Percentiles rank a stretch among this genome's conserved stretches.
Evolutionary conservation across 2,329 filamentous ascomycete genomes (phyloP).

Genomic region (Cladobotryum mycophilum): DNA sequence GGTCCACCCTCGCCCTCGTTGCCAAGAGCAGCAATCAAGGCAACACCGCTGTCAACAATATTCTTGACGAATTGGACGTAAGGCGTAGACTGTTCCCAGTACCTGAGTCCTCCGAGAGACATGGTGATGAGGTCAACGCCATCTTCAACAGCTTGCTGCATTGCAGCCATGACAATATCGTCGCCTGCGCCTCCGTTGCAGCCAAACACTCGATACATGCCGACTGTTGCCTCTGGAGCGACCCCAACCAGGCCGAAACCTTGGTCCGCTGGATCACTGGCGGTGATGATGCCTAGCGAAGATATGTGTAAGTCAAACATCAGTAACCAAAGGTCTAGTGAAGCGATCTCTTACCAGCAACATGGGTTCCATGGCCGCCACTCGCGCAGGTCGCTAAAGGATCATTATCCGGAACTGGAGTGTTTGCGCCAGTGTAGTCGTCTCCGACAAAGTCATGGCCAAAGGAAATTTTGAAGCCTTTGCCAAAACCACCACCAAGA

Average conservation of each 20-base stretch:
- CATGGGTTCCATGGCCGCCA: slow-evolving; percentile 19
- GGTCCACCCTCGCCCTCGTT: slow-evolving; percentile 23
- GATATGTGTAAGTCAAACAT: slow-evolving; percentile 20
- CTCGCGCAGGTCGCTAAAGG: slow-evolving; percentile 14
- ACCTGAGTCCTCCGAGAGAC: slow-evolving; percentile 15
- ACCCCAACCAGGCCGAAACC: slow-evolving; percentile 45
- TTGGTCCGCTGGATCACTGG: slow-evolving; percentile 21
- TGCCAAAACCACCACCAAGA: slow-evolving; percentile 53
- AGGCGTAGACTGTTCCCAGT: slow-evolving; percentile 33
- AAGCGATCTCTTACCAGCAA: slow-evolving; percentile 10
- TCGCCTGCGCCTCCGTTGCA: slow-evolving; percentile 39
- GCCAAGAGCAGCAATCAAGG: slow-evolving; percentile 23
- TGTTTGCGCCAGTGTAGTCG: slow-evolving; percentile 12
- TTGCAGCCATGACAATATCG: slow-evolving; percentile 49
- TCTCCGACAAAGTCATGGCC: slow-evolving; percentile 23
- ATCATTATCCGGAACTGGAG: slow-evolving; percentile 15
- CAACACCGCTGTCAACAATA: slow-evolving; percentile 25
- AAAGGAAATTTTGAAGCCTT: slow-evolving; percentile 33
- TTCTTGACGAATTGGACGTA: slow-evolving; percentile 33
- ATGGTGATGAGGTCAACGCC: slow-evolving; percentile 28
- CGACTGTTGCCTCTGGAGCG: slow-evolving; percentile 45
- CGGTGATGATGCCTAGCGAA: slow-evolving; percentile 5
- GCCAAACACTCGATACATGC: slow-evolving; percentile 47
- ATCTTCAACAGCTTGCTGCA: slow-evolving; percentile 48
- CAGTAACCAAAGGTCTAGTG: slow-evolving; percentile 16